A percentile compares a stretch with the other conserved stretches of the same genome.
These are phyloP conservation scores for Schrenkiella parvula DNA, from an alignment of 345 rosid species.

Conservation along the genomic window DNA sequence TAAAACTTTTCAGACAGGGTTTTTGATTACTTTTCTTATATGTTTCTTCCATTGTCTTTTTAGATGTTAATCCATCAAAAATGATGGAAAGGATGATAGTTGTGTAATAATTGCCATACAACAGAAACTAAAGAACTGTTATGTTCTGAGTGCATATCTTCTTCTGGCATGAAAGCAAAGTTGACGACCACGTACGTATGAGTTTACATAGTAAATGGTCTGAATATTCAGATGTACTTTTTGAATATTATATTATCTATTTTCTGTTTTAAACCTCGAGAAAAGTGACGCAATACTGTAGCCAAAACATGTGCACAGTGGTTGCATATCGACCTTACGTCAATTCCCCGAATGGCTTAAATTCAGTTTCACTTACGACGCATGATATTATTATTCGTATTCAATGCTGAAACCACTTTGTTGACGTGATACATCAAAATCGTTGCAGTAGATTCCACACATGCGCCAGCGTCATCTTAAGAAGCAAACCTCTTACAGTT, in stretches of 20 bases:
- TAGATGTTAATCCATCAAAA: background rate
- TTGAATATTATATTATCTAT: background rate
- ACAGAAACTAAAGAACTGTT: background rate
- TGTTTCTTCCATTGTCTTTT: background rate
- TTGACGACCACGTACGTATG: background rate
- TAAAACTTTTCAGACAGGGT: too few species aligned
- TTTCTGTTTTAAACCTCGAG: background rate
- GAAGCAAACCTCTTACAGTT: background rate
- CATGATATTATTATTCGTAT: background rate
- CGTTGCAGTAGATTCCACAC: background rate
- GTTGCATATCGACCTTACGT: conserved; percentile 26
- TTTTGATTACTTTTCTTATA: background rate
- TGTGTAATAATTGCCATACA: background rate
- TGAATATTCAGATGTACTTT: conserved; percentile 7
- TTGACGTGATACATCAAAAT: background rate
- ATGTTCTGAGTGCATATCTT: background rate
- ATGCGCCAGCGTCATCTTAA: background rate
- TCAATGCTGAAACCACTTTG: background rate
- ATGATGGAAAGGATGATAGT: background rate
- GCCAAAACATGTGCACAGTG: conserved; percentile 4
- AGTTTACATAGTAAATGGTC: background rate
- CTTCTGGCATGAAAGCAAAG: background rate
- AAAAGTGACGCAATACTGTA: conserved; percentile 19
- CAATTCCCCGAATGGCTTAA: background rate
- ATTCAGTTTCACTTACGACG: background rate